These are phyloP conservation scores for Allium cepa DNA, from an alignment of 106 monocot species.

Conservation along the genomic window DNA sequence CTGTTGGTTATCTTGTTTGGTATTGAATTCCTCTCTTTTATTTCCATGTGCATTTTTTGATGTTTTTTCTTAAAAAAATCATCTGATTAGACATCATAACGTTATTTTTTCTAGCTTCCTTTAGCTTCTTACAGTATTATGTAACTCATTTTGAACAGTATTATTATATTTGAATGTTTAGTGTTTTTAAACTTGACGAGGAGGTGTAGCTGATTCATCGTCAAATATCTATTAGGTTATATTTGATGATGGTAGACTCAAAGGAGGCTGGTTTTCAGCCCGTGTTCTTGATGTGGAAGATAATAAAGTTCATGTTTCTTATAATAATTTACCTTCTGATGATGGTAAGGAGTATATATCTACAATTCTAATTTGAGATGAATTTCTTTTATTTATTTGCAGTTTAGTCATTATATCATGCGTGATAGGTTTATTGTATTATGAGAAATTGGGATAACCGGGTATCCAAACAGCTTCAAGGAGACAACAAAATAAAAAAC, in stretches of 20 bases:
- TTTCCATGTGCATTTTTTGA: neutral
- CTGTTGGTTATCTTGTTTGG: too few species aligned
- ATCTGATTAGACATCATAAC: neutral
- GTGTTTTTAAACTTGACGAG: too few species aligned
- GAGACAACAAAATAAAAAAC: too few species aligned
- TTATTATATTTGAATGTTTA: too few species aligned
- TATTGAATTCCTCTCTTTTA: neutral
- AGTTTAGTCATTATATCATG: too few species aligned
- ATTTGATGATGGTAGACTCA: conserved; percentile 42
- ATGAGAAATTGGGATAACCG: too few species aligned
- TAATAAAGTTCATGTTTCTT: conserved; percentile 56
- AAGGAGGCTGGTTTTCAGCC: conserved; percentile 78
- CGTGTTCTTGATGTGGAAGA: conserved; percentile 64
- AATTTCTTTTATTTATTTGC: too few species aligned
- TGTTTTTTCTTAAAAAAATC: neutral
- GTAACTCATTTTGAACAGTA: too few species aligned
- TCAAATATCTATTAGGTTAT: conserved; percentile 33
- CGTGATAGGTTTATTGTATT: neutral
- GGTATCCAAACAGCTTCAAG: too few species aligned
- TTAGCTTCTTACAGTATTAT: too few species aligned
- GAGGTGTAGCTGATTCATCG: neutral
- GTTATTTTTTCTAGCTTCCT: too few species aligned
- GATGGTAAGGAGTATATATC: conserved; percentile 36
- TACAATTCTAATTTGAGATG: neutral
- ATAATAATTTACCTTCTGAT: conserved; percentile 37